Percentiles rank a stretch among this genome's conserved stretches.
These are phyloP conservation scores for Sophora flavescens DNA, from an alignment of 306 rosid species.

Conservation along the genomic window DNA sequence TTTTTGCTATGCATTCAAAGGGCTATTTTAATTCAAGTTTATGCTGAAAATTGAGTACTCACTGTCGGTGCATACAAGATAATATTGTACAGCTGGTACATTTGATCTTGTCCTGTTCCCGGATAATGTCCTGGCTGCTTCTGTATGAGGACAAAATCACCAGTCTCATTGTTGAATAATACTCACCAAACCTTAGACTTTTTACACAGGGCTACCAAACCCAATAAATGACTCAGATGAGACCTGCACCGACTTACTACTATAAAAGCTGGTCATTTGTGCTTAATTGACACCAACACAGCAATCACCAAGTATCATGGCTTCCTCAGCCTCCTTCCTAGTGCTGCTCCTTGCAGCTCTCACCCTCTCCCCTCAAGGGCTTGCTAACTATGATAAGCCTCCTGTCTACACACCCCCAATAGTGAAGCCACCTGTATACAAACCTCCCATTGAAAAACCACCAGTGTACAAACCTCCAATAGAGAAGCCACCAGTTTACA, in stretches of 20 bases:
- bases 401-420: background rate
- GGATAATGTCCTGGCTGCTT: background rate
- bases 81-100: background rate
- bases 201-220: background rate
- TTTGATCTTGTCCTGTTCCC: background rate
- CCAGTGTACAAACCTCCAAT: background rate
- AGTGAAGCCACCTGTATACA: background rate
- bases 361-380: background rate
- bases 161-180: background rate
- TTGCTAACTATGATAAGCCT: background rate
- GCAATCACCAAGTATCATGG: background rate
- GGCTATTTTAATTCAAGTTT: too few relatives aligned
- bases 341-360: slow-evolving; percentile 3
- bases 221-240: background rate
- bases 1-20: too few relatives aligned
- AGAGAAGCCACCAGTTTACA: background rate
- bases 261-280: background rate
- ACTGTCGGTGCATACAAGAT: background rate
- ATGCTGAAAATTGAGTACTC: too few relatives aligned
- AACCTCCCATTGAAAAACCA: background rate
- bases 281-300: background rate
- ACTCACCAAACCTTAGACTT: background rate
- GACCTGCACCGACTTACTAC: background rate
- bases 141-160: background rate
- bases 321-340: background rate